Evolutionary conservation across 139 green algal species (phyloP).

Genomic region (Tetraselmis striata): DNA sequence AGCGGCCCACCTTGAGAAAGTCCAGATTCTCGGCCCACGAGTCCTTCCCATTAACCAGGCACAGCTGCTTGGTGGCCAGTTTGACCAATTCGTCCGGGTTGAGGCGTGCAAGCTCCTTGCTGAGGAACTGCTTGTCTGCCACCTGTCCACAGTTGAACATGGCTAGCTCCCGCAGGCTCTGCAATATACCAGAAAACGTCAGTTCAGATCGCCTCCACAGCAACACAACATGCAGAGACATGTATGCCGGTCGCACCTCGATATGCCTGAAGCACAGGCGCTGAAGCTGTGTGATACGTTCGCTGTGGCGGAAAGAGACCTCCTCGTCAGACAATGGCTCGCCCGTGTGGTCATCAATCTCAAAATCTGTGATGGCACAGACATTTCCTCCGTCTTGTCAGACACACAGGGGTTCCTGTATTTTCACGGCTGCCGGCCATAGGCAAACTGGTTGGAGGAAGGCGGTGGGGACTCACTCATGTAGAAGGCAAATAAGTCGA

Average conservation of each 20-base stretch:
- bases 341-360: conserved; percentile 90
- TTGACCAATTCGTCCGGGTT: conserved; percentile 52
- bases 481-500: conserved; percentile 84
- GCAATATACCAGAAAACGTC: too few relatives aligned
- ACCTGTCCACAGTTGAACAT: conserved; percentile 66
- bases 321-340: conserved; percentile 80
- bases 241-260: not conserved
- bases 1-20: conserved; percentile 56
- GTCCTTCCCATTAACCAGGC: conserved; percentile 69
- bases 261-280: conserved; percentile 77
- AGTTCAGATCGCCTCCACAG: too few relatives aligned
- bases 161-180: conserved; percentile 65
- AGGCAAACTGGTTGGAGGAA: not conserved
- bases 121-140: conserved; percentile 21
- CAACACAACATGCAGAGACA: not conserved
- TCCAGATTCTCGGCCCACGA: conserved; percentile 43
- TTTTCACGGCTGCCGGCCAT: too few relatives aligned
- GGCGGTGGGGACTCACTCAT: conserved; percentile 14
- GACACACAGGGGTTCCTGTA: too few relatives aligned
- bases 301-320: conserved; percentile 20
- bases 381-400: too few relatives aligned
- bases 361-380: too few relatives aligned
- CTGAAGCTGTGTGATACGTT: conserved; percentile 64
- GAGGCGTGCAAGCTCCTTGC: conserved; percentile 51
- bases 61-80: conserved; percentile 71